Percentiles rank a stretch among this genome's conserved stretches.
Conservation (phyloP, 2,329 filamentous ascomycete species). For the Chaetomiaceae sp. region DNA sequence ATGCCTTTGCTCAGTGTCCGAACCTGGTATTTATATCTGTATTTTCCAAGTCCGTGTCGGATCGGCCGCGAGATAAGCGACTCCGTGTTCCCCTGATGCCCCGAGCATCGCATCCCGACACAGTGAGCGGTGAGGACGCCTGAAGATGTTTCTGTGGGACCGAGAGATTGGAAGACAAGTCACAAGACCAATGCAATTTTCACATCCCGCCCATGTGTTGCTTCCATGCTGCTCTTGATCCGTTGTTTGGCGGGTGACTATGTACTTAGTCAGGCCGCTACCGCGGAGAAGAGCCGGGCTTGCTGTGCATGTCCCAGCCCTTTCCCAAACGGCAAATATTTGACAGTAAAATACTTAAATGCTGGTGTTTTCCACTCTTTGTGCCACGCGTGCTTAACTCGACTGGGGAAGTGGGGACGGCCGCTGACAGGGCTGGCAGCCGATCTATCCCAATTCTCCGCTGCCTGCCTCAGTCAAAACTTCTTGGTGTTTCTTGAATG, state of each 20-base stretch:
- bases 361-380: conserved; percentile 10
- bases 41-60: background rate
- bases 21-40: conserved; percentile 13
- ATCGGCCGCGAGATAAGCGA: background rate
- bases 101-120: conserved; percentile 5
- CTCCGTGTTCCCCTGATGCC: background rate
- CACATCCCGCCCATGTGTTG: conserved; percentile 7
- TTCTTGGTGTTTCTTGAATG: background rate
- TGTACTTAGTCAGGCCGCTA: too few species aligned
- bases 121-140: conserved; percentile 16
- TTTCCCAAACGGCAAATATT: conserved; percentile 16
- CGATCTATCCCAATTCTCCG: background rate
- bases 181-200: conserved; percentile 24
- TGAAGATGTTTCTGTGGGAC: conserved; percentile 19
- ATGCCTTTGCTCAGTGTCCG: too few species aligned
- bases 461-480: background rate
- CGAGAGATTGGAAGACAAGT: conserved; percentile 20
- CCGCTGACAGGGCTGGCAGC: conserved; percentile 9
- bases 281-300: conserved; percentile 11
- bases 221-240: background rate
- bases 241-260: too few species aligned
- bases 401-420: conserved; percentile 15
- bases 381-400: conserved; percentile 8
- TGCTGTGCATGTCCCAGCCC: background rate
- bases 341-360: background rate